Percentiles rank a stretch among this genome's conserved stretches.
These are phyloP conservation scores for Diddensiella caesifluorescens DNA, from an alignment of 805 yeast genomes.

Conservation along the genomic window DNA sequence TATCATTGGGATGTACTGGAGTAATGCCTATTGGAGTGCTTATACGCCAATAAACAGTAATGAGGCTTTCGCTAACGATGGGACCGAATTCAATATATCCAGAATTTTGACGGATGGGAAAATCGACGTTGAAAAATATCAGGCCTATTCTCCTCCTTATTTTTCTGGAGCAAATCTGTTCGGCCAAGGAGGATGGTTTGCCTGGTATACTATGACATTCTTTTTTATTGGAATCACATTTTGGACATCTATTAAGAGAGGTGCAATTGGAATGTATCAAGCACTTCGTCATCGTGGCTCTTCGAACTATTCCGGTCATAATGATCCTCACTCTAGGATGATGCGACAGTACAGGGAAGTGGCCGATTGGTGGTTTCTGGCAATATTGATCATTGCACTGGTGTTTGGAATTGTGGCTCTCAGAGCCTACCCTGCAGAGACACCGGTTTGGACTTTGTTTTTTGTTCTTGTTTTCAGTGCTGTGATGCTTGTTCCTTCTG, in stretches of 20 bases:
- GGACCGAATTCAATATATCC: slow-evolving; percentile 39
- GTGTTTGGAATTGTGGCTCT: slow-evolving; percentile 41
- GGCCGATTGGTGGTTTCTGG: slow-evolving; percentile 68
- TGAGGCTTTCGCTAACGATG: slow-evolving; percentile 38
- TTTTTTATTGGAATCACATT: slow-evolving; percentile 43
- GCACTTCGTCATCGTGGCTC: slow-evolving; percentile 25
- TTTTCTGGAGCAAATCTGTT: slow-evolving; percentile 51
- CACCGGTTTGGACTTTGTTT: slow-evolving; percentile 60
- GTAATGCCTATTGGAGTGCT: slow-evolving; percentile 46
- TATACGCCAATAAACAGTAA: slow-evolving; percentile 48
- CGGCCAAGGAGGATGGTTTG: slow-evolving; percentile 47
- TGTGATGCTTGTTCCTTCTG: slow-evolving; percentile 56
- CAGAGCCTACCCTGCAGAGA: slow-evolving; percentile 39
- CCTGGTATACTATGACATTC: slow-evolving; percentile 49
- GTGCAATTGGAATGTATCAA: slow-evolving; percentile 13
- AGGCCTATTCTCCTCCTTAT: slow-evolving; percentile 50
- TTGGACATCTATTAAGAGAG: slow-evolving; percentile 29
- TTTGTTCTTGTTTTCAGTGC: slow-evolving; percentile 50
- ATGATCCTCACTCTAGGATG: slow-evolving; percentile 28
- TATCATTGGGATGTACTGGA: slow-evolving; percentile 34
- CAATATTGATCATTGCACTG: slow-evolving; percentile 40
- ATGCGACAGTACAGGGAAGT: slow-evolving; percentile 57
- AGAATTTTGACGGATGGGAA: slow-evolving; percentile 39
- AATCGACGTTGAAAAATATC: slow-evolving; percentile 42
- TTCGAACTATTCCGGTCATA: slow-evolving; percentile 26